phyloP scores from a whole-genome alignment of 2,329 filamentous ascomycete genomes.

The Byssochlamys sp. region DNA sequence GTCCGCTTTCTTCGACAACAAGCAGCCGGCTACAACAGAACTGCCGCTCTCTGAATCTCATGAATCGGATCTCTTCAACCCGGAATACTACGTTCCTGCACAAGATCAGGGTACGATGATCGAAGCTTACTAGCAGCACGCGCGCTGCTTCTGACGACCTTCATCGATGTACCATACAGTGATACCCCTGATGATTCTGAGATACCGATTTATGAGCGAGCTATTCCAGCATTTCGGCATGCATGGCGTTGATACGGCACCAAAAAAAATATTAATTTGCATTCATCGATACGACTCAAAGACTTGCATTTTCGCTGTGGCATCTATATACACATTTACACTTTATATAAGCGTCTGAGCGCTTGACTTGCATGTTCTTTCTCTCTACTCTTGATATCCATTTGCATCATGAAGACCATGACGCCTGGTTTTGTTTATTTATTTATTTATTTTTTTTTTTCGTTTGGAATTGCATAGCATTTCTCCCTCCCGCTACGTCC shows the following conservation, averaged over 20 bases:
- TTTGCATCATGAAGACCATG: neutral
- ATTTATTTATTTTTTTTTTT: too few relatives aligned
- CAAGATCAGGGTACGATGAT: constrained; percentile 37
- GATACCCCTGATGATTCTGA: constrained; percentile 3
- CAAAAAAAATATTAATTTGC: neutral
- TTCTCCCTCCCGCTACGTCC: neutral
- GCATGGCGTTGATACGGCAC: neutral
- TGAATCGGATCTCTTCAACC: constrained; percentile 36
- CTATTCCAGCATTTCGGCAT: neutral
- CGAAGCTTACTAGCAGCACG: constrained; percentile 36
- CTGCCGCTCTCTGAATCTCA: constrained; percentile 22
- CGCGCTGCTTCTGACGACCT: constrained; percentile 8
- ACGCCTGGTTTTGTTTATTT: neutral
- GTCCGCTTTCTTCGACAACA: constrained; percentile 29
- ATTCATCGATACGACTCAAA: neutral
- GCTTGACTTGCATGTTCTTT: neutral
- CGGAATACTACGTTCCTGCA: constrained; percentile 40
- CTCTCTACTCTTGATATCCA: neutral
- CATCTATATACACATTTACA: neutral
- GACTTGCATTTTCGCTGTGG: neutral
- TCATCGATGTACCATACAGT: constrained; percentile 7
- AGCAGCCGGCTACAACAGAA: constrained; percentile 11
- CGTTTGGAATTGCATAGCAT: neutral
- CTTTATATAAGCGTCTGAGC: neutral
- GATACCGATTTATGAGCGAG: neutral